Percentiles rank a stretch among this genome's conserved stretches.
Evolutionary conservation across 2,329 filamentous ascomycete genomes (phyloP).

Genomic region (Xylariaceae sp.): DNA sequence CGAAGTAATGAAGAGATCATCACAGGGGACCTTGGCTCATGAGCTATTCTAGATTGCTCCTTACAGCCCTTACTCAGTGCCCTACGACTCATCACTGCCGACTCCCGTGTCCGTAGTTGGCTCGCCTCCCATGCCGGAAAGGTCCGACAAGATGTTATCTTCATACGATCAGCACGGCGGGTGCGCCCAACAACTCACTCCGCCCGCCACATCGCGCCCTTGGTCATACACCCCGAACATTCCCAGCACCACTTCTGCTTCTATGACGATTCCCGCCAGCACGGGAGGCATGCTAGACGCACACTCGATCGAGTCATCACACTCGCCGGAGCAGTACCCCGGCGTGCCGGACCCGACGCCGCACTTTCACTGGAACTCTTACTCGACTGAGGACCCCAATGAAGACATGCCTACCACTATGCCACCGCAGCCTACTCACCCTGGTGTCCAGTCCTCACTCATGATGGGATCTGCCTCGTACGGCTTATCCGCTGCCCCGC

Average conservation of each 20-base stretch:
- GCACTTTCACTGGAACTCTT: slow-evolving; percentile 35
- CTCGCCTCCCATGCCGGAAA: slow-evolving; percentile 45
- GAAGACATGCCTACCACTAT: slow-evolving; percentile 31
- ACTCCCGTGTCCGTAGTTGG: slow-evolving; percentile 48
- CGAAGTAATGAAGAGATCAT: neutral
- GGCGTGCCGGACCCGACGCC: slow-evolving; percentile 31
- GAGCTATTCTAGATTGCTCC: slow-evolving; percentile 18
- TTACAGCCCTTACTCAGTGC: slow-evolving; percentile 35
- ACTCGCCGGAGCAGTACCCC: slow-evolving; percentile 27
- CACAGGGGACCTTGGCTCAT: slow-evolving; percentile 3
- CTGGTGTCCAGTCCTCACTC: slow-evolving; percentile 24
- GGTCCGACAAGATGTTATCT: slow-evolving; percentile 37
- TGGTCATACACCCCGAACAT: slow-evolving; percentile 42
- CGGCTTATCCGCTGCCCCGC: slow-evolving; percentile 9
- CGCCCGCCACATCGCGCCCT: slow-evolving; percentile 44
- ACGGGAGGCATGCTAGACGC: slow-evolving; percentile 38
- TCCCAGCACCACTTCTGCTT: slow-evolving; percentile 33
- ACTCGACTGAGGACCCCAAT: slow-evolving; percentile 30
- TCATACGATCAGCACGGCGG: slow-evolving; percentile 38
- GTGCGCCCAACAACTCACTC: slow-evolving; percentile 42
- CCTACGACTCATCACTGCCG: slow-evolving; percentile 41
- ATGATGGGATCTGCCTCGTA: slow-evolving; percentile 19
- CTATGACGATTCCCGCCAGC: slow-evolving; percentile 39
- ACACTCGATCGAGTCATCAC: slow-evolving; percentile 35
- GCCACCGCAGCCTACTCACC: slow-evolving; percentile 25